Evolutionary conservation across 2,329 filamentous ascomycete genomes (phyloP).

Genomic region (Shiraia sp.): DNA sequence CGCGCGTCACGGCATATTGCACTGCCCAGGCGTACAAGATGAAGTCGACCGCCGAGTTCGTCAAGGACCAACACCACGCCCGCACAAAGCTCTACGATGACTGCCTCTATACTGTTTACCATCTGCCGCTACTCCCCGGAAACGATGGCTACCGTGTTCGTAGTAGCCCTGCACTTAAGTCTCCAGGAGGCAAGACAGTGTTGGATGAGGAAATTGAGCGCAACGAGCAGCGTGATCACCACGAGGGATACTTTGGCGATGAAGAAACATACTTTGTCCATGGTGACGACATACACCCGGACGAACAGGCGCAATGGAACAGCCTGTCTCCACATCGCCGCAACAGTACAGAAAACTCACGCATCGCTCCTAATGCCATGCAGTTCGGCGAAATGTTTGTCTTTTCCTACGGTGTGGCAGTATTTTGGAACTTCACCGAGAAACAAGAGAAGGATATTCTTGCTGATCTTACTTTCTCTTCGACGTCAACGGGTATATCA

Average conservation of each 20-base stretch:
- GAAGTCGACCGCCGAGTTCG: conserved; percentile 82
- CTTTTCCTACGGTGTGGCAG: conserved; percentile 94
- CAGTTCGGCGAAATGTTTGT: conserved; percentile 94
- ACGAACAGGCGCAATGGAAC: conserved; percentile 15
- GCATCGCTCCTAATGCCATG: conserved; percentile 71
- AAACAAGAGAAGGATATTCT: conserved; percentile 95
- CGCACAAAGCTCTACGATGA: conserved; percentile 98
- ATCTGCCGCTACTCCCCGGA: conserved; percentile 83
- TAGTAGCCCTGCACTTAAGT: conserved; percentile 90
- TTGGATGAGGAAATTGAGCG: conserved; percentile 95
- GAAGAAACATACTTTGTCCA: conserved; percentile 60
- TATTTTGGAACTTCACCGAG: conserved; percentile 99
- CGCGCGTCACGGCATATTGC: conserved; percentile 92
- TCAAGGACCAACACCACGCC: conserved; percentile 83
- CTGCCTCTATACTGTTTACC: conserved; percentile 94
- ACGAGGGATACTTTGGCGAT: conserved; percentile 87
- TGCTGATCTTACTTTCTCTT: conserved; percentile 89
- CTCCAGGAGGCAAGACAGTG: conserved; percentile 88
- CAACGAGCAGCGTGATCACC: conserved; percentile 84
- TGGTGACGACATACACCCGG: conserved; percentile 31
- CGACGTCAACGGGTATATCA: conserved; percentile 65
- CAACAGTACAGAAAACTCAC: conserved; percentile 39
- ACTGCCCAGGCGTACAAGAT: conserved; percentile 93
- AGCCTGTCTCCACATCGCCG: conserved; percentile 17
- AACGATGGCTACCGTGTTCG: conserved; percentile 84